Evolutionary conservation across 129 eudicot species (phyloP).

Genomic region (Chrysanthemum lavandulifolium): DNA sequence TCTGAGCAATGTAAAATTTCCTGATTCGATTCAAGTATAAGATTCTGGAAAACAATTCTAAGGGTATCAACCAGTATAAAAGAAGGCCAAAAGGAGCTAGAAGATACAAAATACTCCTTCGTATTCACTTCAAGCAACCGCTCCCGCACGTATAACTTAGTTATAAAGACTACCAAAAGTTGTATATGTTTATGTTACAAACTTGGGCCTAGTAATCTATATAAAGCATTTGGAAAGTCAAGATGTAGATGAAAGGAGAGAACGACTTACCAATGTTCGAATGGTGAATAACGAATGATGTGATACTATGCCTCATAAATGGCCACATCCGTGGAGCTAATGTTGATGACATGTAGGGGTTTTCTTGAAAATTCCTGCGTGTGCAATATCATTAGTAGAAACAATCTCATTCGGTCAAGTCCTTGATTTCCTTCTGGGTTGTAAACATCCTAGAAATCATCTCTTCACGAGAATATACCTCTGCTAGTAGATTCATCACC

Average conservation of each 20-base stretch:
- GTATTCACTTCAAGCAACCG: conserved; percentile 86
- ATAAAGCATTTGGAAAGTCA: conserved; percentile 3
- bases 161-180: no score
- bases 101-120: conserved; percentile 60
- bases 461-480: conserved; percentile 88
- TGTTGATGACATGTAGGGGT: conserved; percentile 75
- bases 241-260: conserved; percentile 9
- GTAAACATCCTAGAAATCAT: conserved; percentile 77
- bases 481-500: conserved; percentile 99
- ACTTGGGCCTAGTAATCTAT: no score
- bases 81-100: conserved; percentile 91
- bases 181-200: no score
- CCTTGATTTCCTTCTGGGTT: conserved; percentile 45
- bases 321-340: conserved; percentile 98
- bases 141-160: conserved; percentile 35
- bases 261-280: conserved; percentile 69
- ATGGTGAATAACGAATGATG: conserved; percentile 92
- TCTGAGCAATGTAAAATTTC: conserved; percentile 87
- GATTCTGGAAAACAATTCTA: conserved; percentile 89
- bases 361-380: conserved; percentile 52
- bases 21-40: conserved; percentile 83
- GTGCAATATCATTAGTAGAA: conserved; percentile 48
- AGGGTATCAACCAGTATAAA: conserved; percentile 87
- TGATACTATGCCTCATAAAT: conserved; percentile 96
- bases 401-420: conserved; percentile 76